phyloP scores from a whole-genome alignment of 306 rosid species.

The Castanopsis chinensis region DNA sequence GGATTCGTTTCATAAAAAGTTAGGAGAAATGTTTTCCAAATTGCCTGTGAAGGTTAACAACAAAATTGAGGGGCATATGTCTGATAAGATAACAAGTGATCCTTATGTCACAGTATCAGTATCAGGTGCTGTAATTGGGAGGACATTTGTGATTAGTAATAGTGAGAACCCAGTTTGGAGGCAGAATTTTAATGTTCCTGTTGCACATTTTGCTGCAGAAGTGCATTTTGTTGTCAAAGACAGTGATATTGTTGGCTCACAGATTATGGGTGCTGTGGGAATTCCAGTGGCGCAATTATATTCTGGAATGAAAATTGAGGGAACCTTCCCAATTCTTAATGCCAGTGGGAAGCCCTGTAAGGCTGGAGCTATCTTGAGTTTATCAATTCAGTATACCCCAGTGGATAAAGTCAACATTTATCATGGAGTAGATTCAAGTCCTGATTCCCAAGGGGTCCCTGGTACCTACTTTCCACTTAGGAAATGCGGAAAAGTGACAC shows the following conservation, averaged over 20 bases:
- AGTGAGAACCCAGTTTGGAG: constrained; percentile 74
- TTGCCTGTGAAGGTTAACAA: constrained; percentile 34
- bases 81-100: constrained; percentile 43
- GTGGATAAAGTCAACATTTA: constrained; percentile 42
- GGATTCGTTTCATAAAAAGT: constrained; percentile 61
- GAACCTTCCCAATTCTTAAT: constrained; percentile 55
- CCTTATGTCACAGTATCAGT: constrained; percentile 41
- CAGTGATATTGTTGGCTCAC: constrained; percentile 71
- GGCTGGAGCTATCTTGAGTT: constrained; percentile 53
- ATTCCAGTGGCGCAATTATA: constrained; percentile 59
- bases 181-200: constrained; percentile 74
- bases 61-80: constrained; percentile 34
- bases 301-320: constrained; percentile 50
- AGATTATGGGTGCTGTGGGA: constrained; percentile 71
- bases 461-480: constrained; percentile 76
- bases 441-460: constrained; percentile 61
- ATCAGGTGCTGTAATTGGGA: constrained; percentile 57
- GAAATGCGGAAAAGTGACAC: constrained; percentile 67
- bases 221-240: constrained; percentile 80
- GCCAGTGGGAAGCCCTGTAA: constrained; percentile 63
- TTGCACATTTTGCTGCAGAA: constrained; percentile 76
- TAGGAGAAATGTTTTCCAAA: constrained; percentile 47
- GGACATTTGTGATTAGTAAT: constrained; percentile 72
- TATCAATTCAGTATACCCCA: constrained; percentile 67
- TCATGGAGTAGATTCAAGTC: constrained; percentile 44